phyloP scores from a whole-genome alignment of 768 basidiomycete species.

The Termitomyces titanicus region DNA sequence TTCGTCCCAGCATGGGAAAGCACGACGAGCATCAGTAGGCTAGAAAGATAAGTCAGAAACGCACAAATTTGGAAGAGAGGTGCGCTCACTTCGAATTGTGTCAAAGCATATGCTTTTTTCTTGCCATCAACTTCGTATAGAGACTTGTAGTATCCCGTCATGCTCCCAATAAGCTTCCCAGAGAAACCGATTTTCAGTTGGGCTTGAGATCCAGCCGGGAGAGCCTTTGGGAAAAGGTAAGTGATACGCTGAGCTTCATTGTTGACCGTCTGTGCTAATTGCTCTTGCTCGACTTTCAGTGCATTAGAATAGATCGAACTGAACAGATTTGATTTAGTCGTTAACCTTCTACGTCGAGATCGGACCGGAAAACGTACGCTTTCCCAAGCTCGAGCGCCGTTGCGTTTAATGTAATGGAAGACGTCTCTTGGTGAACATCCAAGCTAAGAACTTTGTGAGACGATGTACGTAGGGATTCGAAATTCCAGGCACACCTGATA shows the following conservation, averaged over 20 bases:
- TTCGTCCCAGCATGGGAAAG: conserved; percentile 93
- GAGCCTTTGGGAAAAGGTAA: conserved; percentile 49
- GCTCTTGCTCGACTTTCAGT: conserved; percentile 42
- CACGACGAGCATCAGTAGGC: conserved; percentile 81
- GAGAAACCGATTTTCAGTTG: conserved; percentile 67
- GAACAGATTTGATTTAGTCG: not conserved
- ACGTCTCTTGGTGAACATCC: conserved; percentile 58
- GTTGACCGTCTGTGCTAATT: conserved; percentile 51
- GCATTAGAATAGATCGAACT: conserved; percentile 53
- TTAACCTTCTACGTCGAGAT: not conserved
- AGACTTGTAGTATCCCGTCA: conserved; percentile 85
- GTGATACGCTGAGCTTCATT: conserved; percentile 60
- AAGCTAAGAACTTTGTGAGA: conserved; percentile 40
- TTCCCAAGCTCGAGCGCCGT: conserved; percentile 54
- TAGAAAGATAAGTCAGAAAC: conserved; percentile 24
- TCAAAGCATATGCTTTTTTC: conserved; percentile 69
- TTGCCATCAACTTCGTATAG: conserved; percentile 60
- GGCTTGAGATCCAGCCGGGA: conserved; percentile 70
- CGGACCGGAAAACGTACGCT: conserved; percentile 32
- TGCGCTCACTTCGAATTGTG: conserved; percentile 75
- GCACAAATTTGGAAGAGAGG: not conserved
- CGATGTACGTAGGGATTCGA: not conserved
- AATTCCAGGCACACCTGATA: conserved; percentile 47
- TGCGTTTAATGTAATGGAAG: conserved; percentile 62
- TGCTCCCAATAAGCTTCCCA: conserved; percentile 61